Conservation (phyloP, 1,284 basidiomycete genomes). For the Megacollybia platyphylla region DNA sequence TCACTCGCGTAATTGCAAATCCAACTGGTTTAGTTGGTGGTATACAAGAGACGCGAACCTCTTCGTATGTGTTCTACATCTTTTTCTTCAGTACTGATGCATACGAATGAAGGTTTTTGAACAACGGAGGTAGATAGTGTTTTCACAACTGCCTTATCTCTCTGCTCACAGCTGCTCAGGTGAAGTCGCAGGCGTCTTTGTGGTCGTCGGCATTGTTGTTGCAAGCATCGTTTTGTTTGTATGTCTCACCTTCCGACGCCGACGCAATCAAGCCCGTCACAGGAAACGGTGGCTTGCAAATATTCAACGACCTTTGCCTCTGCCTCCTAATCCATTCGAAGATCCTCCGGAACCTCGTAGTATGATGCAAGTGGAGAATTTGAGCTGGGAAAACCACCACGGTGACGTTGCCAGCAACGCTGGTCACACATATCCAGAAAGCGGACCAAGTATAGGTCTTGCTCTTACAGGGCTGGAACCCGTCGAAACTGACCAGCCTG, state of each 20-base stretch:
- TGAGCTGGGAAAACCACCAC: slow-evolving; percentile 5
- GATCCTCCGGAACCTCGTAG: slow-evolving; percentile 12
- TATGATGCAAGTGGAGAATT: slow-evolving; percentile 9
- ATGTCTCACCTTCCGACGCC: slow-evolving; percentile 25
- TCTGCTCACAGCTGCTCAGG: slow-evolving; percentile 23
- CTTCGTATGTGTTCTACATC: slow-evolving; percentile 4
- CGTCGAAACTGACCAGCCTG: neutral
- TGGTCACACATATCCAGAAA: neutral
- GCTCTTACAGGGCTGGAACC: neutral
- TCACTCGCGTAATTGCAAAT: slow-evolving; percentile 37
- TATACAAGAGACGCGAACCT: slow-evolving; percentile 10
- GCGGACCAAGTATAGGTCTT: neutral
- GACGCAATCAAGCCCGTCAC: slow-evolving; percentile 20
- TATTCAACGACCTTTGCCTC: slow-evolving; percentile 21
- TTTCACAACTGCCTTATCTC: neutral
- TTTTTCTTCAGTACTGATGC: slow-evolving; percentile 1
- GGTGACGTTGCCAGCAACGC: slow-evolving; percentile 1
- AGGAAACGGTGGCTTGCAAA: slow-evolving; percentile 17
- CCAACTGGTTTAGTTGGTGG: slow-evolving; percentile 18
- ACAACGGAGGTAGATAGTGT: neutral
- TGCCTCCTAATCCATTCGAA: slow-evolving; percentile 18
- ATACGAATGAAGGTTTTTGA: slow-evolving; percentile 29
- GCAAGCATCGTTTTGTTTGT: slow-evolving; percentile 19
- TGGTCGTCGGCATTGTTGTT: slow-evolving; percentile 30
- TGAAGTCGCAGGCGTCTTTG: slow-evolving; percentile 44